Evolutionary conservation across 805 yeast genomes (phyloP), one percentile per base, ranked within the genome.

Genomic region (Candida quercuum): DNA sequence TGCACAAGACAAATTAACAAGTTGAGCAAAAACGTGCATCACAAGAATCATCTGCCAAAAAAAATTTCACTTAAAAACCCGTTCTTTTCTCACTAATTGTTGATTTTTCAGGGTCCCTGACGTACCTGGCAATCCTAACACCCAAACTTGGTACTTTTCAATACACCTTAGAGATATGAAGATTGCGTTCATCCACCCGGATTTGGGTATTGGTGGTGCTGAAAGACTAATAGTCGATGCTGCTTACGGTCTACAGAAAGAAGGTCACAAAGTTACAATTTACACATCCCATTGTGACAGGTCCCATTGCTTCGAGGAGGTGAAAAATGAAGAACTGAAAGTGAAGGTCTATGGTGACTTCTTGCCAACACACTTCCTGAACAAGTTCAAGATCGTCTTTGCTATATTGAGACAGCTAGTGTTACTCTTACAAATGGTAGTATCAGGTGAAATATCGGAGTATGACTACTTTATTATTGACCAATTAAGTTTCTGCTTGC

Each of bases 161-260:
- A n/a, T n/a, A n/a, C n/a, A n/a, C n/a, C n/a, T n/a, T n/a, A 19
- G 26, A 17, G 33, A 33, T 16, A 52, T 74, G 71, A 77, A 69
- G 42, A 71, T 91, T 25, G 96, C 96, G 2, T 86, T 93, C 50
- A 63, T 93, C 5, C 99, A 93, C 56, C 99, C 99, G 0, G 99
- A 93, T 62, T 64, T 93, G 37, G 99, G 99, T 0, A 91, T 91
- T 40, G 99, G 88, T 21, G 99, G 99, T 4, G 99, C 99, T 1
- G 99, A 93, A 57, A 70, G 99, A 41, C 70, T 94, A n/a, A 88
- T 93, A 2, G 96, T 93, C 1, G 99, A 93, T 61, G 88, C 95
- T 3, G 99, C 98, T 0, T 66, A 87, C 3, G 95, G 96, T 0
- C 63, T 93, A 20, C 87, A 91, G 53, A 69, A 76, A 3, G 60